These are phyloP conservation scores for Dactylellina parvicollis DNA, from an alignment of 2,329 filamentous ascomycete genomes.

Conservation along the genomic window DNA sequence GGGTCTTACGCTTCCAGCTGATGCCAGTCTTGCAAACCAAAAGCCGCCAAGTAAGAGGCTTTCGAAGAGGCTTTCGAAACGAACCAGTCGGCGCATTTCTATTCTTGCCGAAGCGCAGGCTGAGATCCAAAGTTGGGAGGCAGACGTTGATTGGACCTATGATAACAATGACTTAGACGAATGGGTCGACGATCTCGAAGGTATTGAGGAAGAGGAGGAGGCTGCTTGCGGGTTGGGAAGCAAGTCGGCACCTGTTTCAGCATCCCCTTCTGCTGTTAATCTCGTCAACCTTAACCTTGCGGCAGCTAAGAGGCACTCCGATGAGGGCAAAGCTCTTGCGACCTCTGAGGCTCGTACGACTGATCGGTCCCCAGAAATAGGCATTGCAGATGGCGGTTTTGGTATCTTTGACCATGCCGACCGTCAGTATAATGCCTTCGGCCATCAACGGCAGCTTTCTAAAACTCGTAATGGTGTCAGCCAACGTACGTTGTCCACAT, in stretches of 20 bases:
- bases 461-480: conserved; percentile 42
- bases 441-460: conserved; percentile 41
- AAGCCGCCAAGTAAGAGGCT: neutral
- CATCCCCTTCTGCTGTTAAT: conserved; percentile 49
- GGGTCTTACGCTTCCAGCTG: conserved; percentile 7
- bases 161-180: conserved; percentile 47
- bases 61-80: conserved; percentile 42
- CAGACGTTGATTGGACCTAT: conserved; percentile 51
- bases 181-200: conserved; percentile 48
- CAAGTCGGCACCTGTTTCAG: conserved; percentile 49
- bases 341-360: conserved; percentile 17
- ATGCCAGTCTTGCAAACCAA: neutral
- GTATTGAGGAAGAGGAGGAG: conserved; percentile 51
- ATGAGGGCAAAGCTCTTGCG: conserved; percentile 27
- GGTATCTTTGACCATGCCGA: conserved; percentile 45
- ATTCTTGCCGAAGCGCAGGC: conserved; percentile 23
- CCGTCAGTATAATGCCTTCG: conserved; percentile 44
- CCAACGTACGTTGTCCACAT: conserved; percentile 41
- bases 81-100: conserved; percentile 28
- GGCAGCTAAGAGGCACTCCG: conserved; percentile 26
- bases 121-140: conserved; percentile 48
- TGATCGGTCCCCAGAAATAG: conserved; percentile 23
- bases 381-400: conserved; percentile 51
- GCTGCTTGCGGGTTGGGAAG: conserved; percentile 10
- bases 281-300: conserved; percentile 10